phyloP scores from a whole-genome alignment of 2,329 filamentous ascomycete species.

The Harringtonia lauricola region DNA sequence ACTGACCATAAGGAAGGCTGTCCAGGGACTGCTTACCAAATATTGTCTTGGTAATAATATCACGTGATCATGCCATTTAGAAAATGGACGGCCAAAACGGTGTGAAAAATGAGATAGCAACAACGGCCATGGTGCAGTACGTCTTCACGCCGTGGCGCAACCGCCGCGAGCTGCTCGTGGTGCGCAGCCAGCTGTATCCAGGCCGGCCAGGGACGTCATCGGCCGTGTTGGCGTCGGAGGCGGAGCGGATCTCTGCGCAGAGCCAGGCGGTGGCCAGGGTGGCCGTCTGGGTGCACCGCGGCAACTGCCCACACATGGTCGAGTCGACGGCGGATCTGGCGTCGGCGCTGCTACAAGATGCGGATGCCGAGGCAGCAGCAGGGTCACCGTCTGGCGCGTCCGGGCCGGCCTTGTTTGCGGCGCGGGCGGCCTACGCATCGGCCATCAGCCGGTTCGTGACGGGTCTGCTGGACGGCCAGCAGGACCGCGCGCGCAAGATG shows the following conservation, averaged over 20 bases:
- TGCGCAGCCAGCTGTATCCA: constrained; percentile 55
- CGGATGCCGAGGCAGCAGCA: constrained; percentile 3
- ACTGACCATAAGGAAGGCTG: too few relatives aligned
- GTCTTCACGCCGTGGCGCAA: constrained; percentile 65
- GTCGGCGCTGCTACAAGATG: constrained; percentile 3
- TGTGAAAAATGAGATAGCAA: too few relatives aligned
- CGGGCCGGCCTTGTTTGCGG: constrained; percentile 41
- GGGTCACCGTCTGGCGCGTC: constrained; percentile 14
- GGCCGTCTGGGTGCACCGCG: constrained; percentile 60
- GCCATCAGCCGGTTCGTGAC: constrained; percentile 78
- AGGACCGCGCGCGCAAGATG: constrained; percentile 54
- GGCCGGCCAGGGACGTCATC: constrained; percentile 7
- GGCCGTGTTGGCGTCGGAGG: neutral
- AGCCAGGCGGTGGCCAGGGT: constrained; percentile 44
- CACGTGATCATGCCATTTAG: too few relatives aligned
- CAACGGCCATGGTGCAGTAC: constrained; percentile 52
- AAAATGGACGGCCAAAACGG: too few relatives aligned
- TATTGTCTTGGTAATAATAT: too few relatives aligned
- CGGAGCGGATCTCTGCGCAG: constrained; percentile 19
- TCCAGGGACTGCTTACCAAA: too few relatives aligned
- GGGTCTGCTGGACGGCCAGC: constrained; percentile 64
- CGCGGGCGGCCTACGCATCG: constrained; percentile 59
- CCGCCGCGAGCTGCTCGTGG: constrained; percentile 51
- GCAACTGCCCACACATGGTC: constrained; percentile 66
- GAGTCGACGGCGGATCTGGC: constrained; percentile 67